A percentile compares a stretch with the other conserved stretches of the same genome.
Evolutionary conservation across 441 rosid genomes (phyloP).

Genomic region (Eruca vesicaria): DNA sequence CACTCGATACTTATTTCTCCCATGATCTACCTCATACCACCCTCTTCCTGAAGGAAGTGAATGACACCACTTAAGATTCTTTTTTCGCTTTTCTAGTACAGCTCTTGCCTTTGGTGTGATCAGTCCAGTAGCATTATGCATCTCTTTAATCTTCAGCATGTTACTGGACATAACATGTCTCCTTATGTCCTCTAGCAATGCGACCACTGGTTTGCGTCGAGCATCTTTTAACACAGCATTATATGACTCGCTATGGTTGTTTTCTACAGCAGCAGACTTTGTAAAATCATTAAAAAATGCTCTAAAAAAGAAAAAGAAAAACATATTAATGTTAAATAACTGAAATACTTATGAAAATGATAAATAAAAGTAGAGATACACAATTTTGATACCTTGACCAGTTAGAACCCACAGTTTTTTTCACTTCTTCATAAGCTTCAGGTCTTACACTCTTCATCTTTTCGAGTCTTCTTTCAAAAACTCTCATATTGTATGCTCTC

Average conservation of each 20-base stretch:
- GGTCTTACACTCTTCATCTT: neutral
- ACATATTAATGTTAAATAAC: no score
- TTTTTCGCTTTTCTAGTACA: neutral
- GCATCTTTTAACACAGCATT: neutral
- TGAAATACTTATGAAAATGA: no score
- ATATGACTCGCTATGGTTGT: no score
- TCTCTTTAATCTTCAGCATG: neutral
- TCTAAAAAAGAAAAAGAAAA: no score
- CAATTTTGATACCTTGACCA: neutral
- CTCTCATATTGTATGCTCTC: neutral
- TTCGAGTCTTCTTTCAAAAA: neutral
- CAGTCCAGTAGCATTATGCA: neutral
- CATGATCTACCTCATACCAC: no score
- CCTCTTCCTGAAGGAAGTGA: no score
- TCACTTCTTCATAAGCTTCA: neutral
- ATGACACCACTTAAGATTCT: neutral
- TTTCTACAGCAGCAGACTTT: no score
- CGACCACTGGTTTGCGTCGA: neutral
- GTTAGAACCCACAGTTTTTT: neutral
- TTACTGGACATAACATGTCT: neutral
- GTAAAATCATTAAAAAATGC: no score
- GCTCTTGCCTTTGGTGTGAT: neutral
- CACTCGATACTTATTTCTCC: no score
- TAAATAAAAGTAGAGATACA: no score
- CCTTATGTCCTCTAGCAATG: neutral